Evolutionary conservation across 805 yeast genomes (phyloP).

Genomic region (Yamadazyma scolyti): DNA sequence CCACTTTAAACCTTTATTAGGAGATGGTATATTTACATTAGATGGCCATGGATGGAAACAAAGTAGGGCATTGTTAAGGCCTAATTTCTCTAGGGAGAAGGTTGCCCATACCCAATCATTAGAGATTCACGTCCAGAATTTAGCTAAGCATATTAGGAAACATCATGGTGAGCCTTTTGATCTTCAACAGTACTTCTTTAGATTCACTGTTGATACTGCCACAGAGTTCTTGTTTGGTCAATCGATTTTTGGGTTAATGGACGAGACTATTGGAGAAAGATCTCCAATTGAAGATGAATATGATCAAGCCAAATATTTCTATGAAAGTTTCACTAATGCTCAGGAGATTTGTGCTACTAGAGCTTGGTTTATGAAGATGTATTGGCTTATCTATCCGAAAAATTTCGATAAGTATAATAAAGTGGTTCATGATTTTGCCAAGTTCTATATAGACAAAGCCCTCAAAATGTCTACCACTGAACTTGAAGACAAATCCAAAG

Average conservation of each 20-base stretch:
- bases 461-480: constrained; percentile 23
- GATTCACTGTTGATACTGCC: constrained; percentile 33
- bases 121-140: constrained; percentile 22
- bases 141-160: constrained; percentile 19
- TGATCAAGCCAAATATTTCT: constrained; percentile 11
- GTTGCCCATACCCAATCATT: constrained; percentile 27
- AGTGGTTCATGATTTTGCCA: constrained; percentile 29
- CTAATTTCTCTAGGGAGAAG: constrained; percentile 31
- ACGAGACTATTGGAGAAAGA: constrained; percentile 24
- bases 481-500: constrained; percentile 22
- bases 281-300: constrained; percentile 19
- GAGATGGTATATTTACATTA: constrained; percentile 33
- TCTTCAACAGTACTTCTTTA: constrained; percentile 27
- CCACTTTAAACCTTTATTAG: constrained; percentile 26
- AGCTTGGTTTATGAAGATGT: constrained; percentile 25
- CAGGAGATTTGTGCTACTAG: constrained; percentile 32
- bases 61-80: constrained; percentile 31
- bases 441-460: constrained; percentile 28
- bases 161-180: constrained; percentile 23
- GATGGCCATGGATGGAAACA: constrained; percentile 36
- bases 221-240: constrained; percentile 39
- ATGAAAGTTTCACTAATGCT: constrained; percentile 28
- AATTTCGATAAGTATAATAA: constrained; percentile 28
- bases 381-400: constrained; percentile 19
- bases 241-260: constrained; percentile 24